Base-by-base conservation (phyloP, 179 eudicot genomes). In the Spergularia azorica region DNA sequence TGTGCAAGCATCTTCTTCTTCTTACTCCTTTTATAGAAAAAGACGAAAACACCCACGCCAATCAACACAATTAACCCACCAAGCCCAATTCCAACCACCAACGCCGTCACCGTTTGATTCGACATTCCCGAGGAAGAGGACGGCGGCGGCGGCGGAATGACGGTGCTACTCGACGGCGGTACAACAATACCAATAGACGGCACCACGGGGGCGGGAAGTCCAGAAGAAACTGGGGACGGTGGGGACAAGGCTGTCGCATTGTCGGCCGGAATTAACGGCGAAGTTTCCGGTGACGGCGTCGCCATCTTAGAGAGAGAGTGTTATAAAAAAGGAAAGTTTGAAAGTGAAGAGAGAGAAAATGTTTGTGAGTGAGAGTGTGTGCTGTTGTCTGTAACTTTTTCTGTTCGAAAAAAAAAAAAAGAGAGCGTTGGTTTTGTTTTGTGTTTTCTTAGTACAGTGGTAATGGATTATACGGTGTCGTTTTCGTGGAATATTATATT, bases 1-100 rank as follows among this genome's bases (percentile, higher is more conserved):
- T 26, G 0, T 41, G 15, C 43, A 54, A 70, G 72, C 8, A n/a
- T 75, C 52, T 48, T 76, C 39, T 83, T 84, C 76, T 77, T 83
- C 83, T 83, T 89, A 77, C 77, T 82, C 77, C 87, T 68, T 77
- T 67, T 86, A 54, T 87, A 84, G 63, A 86, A 92, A 84, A 87
- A 54, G 64, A 85, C 82, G 73, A 81, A 87, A 79, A 90, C 70
- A 21, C 89, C 87, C 72, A 89, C 89, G 52, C 76, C 85, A 74
- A 88, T 72, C 11, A 92, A 81, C 77, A 85, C 91, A 73, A 90
- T 62, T 3, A 84, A 72, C 52, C 92, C 97, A 62, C 97, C 97
- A 2, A 92, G 82, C 16, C 91, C 97, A 41, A 87, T 82, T 62
- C 97, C 97, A 38, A 86, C 85, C 2, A 87, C 86, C 26, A 90